Conservation (phyloP, 2,329 filamentous ascomycete genomes). For the Seiridium cupressi region DNA sequence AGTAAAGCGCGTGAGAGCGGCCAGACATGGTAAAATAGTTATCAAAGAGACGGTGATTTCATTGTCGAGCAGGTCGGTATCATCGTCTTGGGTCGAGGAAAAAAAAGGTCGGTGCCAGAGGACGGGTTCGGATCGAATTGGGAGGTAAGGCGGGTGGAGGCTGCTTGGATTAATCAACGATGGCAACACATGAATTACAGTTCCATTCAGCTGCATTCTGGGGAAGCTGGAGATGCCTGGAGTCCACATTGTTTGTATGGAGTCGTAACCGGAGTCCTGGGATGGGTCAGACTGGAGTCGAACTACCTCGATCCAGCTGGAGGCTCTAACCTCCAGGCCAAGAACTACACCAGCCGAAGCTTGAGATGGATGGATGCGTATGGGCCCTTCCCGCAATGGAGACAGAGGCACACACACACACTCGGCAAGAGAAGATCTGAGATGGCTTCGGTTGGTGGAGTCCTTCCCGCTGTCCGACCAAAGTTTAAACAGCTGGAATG, state of each 20-base stretch:
- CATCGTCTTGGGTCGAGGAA: no score
- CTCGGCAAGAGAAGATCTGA: neutral
- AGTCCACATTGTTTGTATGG: no score
- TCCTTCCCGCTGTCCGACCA: conserved; percentile 3
- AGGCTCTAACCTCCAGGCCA: neutral
- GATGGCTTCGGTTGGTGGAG: conserved; percentile 7
- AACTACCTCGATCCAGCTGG: neutral
- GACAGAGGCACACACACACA: neutral
- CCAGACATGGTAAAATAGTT: no score
- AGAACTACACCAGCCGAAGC: neutral
- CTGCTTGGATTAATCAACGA: no score
- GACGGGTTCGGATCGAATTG: no score
- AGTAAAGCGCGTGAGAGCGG: no score
- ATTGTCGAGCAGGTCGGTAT: no score
- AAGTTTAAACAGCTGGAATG: neutral
- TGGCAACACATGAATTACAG: neutral
- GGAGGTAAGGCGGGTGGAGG: no score
- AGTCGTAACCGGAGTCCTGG: no score
- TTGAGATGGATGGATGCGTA: neutral
- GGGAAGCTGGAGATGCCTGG: neutral
- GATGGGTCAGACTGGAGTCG: neutral
- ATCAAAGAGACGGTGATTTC: no score
- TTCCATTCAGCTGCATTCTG: neutral
- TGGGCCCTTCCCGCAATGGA: neutral
- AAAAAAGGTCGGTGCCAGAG: no score